phyloP scores from a whole-genome alignment of 73 alveolate species.

The Loxodes magnus region DNA sequence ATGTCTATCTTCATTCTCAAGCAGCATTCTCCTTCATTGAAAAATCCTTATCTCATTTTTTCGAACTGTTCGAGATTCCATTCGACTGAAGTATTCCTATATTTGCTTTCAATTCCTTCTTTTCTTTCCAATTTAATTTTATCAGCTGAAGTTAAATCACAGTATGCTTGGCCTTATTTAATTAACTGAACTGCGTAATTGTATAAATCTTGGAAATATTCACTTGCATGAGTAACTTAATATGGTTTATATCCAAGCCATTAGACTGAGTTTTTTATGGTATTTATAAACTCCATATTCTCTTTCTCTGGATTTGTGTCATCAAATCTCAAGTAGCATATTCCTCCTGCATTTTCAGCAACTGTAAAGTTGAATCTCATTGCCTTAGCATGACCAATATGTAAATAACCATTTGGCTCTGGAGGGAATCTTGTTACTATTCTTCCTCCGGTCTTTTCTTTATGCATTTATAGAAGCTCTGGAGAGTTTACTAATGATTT shows the following conservation, averaged over 20 bases:
- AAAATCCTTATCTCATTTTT: conserved; percentile 89
- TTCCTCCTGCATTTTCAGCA: conserved; percentile 84
- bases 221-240: conserved; percentile 87
- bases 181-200: conserved; percentile 86
- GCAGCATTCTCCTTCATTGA: conserved; percentile 90
- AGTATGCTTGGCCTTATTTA: conserved; percentile 85
- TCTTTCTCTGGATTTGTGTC: conserved; percentile 98
- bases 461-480: conserved; percentile 70
- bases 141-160: conserved; percentile 62
- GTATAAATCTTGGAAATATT: conserved; percentile 83
- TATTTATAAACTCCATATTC: conserved; percentile 86
- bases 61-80: conserved; percentile 84
- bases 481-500: conserved; percentile 61
- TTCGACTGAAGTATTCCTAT: conserved; percentile 86
- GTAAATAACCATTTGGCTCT: conserved; percentile 99
- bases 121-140: conserved; percentile 62
- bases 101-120: conserved; percentile 75
- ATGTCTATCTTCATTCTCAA: conserved; percentile 91
- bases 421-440: conserved; percentile 99
- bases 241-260: conserved; percentile 95
- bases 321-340: conserved; percentile 88
- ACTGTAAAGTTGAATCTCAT: conserved; percentile 91
- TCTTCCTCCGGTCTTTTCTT: conserved; percentile 79
- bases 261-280: conserved; percentile 65
- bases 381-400: conserved; percentile 99